Conservation (phyloP, 768 basidiomycete genomes). For the Termitomyces sp. region DNA sequence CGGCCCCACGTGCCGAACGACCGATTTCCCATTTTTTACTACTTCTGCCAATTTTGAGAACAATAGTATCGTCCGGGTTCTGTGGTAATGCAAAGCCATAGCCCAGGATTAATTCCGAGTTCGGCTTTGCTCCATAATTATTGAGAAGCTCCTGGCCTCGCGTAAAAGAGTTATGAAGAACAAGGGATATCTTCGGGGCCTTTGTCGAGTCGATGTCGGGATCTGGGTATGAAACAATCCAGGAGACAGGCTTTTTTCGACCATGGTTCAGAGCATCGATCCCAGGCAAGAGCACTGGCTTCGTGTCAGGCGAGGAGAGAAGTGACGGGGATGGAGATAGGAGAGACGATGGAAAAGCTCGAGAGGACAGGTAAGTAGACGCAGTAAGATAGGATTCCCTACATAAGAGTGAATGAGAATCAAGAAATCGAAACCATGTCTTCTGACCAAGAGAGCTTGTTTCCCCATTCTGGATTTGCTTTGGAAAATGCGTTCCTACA, state of each 20-base stretch:
- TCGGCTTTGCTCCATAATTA: slow-evolving; percentile 91
- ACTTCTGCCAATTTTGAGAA: slow-evolving; percentile 66
- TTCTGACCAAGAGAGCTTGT: slow-evolving; percentile 63
- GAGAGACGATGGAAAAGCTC: slow-evolving; percentile 86
- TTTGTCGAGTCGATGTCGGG: slow-evolving; percentile 9
- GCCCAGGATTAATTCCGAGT: slow-evolving; percentile 84
- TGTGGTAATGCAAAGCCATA: slow-evolving; percentile 82
- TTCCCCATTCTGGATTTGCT: slow-evolving; percentile 36
- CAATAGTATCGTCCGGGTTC: slow-evolving; percentile 86
- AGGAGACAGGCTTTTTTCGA: slow-evolving; percentile 75
- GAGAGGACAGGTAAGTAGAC: slow-evolving; percentile 76
- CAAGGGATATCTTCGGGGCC: slow-evolving; percentile 51
- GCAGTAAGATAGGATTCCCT: slow-evolving; percentile 74
- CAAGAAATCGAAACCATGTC: neutral
- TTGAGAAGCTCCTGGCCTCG: slow-evolving; percentile 67
- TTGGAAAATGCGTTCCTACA: slow-evolving; percentile 40
- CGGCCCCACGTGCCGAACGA: slow-evolving; percentile 46
- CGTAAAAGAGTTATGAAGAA: slow-evolving; percentile 40
- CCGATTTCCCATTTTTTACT: slow-evolving; percentile 60
- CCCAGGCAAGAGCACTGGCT: slow-evolving; percentile 83
- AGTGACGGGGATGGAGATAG: slow-evolving; percentile 56
- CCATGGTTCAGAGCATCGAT: slow-evolving; percentile 86
- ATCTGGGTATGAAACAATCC: slow-evolving; percentile 53
- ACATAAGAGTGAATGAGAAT: slow-evolving; percentile 5
- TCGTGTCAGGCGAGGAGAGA: slow-evolving; percentile 41